A percentile compares a stretch with the other conserved stretches of the same genome.
Evolutionary conservation across 495 filamentous ascomycete species (phyloP).

Genomic region (Beverwykella pulmonaria): DNA sequence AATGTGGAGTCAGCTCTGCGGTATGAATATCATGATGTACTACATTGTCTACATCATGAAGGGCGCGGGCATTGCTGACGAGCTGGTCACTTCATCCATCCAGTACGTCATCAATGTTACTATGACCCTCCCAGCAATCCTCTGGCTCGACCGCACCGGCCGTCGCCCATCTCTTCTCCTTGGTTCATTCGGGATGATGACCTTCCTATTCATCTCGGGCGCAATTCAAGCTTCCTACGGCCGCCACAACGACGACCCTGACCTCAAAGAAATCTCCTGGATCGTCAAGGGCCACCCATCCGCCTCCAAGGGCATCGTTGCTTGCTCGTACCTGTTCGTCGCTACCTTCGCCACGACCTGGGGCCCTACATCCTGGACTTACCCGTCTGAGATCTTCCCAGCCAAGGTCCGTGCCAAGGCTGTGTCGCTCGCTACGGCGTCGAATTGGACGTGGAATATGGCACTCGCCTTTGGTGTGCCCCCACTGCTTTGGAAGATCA

Average conservation of each 20-base stretch:
- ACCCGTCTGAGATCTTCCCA: conserved; percentile 69
- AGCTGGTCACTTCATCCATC: conserved; percentile 70
- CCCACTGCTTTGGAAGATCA: conserved; percentile 55
- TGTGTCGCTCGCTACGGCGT: conserved; percentile 64
- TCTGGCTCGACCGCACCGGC: conserved; percentile 44
- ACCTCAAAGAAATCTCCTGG: conserved; percentile 37
- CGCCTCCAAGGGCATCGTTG: conserved; percentile 58
- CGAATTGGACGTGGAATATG: conserved; percentile 62
- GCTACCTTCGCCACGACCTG: conserved; percentile 63
- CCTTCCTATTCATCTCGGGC: conserved; percentile 40
- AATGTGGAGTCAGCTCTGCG: conserved; percentile 74
- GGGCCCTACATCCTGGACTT: conserved; percentile 64
- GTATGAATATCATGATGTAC: conserved; percentile 72
- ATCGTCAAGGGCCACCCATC: conserved; percentile 26
- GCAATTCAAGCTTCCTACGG: conserved; percentile 40
- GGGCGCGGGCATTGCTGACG: conserved; percentile 62
- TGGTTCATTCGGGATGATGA: conserved; percentile 42
- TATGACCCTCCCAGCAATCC: conserved; percentile 63
- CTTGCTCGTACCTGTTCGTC: conserved; percentile 68
- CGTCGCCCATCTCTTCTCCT: conserved; percentile 40
- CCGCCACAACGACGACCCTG: conserved; percentile 23
- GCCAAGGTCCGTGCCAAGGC: conserved; percentile 68
- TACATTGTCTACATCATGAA: conserved; percentile 73
- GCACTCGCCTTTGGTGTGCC: conserved; percentile 56
- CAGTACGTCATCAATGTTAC: conserved; percentile 78